Evolutionary conservation across 768 basidiomycete species (phyloP).

Genomic region (Lentinula sp.): DNA sequence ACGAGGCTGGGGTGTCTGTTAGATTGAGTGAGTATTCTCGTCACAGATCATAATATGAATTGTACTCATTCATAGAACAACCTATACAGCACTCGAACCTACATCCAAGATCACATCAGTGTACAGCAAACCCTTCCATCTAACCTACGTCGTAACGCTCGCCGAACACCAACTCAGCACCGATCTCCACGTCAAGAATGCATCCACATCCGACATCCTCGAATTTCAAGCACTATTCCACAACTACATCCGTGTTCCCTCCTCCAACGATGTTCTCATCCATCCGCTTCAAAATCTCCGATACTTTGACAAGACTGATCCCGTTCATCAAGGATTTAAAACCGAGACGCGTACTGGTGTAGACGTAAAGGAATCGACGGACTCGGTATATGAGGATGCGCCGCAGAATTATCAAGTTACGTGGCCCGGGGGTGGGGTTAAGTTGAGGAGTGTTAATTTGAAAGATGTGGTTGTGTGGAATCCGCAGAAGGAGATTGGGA

Average conservation of each 20-base stretch:
- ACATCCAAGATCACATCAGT: slow-evolving; percentile 45
- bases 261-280: slow-evolving; percentile 47
- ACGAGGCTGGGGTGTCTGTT: slow-evolving; percentile 67
- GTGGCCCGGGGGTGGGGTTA: slow-evolving; percentile 54
- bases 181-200: slow-evolving; percentile 76
- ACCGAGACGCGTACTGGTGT: slow-evolving; percentile 57
- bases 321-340: slow-evolving; percentile 49
- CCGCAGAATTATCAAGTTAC: slow-evolving; percentile 47
- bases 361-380: slow-evolving; percentile 61
- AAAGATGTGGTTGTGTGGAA: slow-evolving; percentile 95
- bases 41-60: no score
- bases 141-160: slow-evolving; percentile 80
- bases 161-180: slow-evolving; percentile 68
- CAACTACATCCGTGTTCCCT: slow-evolving; percentile 74
- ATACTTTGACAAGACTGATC: slow-evolving; percentile 82
- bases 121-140: slow-evolving; percentile 63
- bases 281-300: slow-evolving; percentile 54
- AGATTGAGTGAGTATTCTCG: slow-evolving; percentile 53
- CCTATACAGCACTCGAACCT: slow-evolving; percentile 52
- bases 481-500: slow-evolving; percentile 64
- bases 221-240: slow-evolving; percentile 94
- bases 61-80: slow-evolving; percentile 7
- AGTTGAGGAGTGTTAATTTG: slow-evolving; percentile 46
- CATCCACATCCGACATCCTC: slow-evolving; percentile 46
- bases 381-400: slow-evolving; percentile 72